Evolutionary conservation across 306 rosid species (phyloP).

Genomic region (Ormosia emarginata): DNA sequence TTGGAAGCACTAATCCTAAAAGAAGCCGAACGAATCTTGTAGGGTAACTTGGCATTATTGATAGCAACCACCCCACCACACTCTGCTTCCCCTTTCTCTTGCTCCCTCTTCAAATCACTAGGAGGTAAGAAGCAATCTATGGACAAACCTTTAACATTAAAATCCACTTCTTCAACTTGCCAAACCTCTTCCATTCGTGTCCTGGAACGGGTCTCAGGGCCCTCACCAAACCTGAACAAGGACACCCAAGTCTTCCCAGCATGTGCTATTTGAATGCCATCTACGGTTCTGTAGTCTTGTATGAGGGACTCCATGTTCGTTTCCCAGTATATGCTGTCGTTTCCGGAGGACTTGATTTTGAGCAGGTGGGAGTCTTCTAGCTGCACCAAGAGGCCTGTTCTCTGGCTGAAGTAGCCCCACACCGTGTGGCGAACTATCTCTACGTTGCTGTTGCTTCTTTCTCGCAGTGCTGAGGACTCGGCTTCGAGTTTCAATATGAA

Average conservation of each 20-base stretch:
- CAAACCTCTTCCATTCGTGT: constrained; percentile 86
- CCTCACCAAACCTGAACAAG: constrained; percentile 67
- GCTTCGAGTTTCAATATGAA: constrained; percentile 73
- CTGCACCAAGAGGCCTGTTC: constrained; percentile 73
- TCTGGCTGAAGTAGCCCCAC: constrained; percentile 93
- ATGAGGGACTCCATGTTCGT: constrained; percentile 79
- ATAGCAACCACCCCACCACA: not conserved
- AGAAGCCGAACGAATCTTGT: constrained; percentile 58
- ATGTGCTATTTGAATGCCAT: constrained; percentile 75
- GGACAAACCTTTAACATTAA: constrained; percentile 74
- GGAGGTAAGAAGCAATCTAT: constrained; percentile 86
- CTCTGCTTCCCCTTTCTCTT: constrained; percentile 25
- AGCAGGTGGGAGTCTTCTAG: constrained; percentile 84
- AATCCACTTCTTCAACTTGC: constrained; percentile 86
- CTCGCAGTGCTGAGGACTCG: constrained; percentile 45
- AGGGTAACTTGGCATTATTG: constrained; percentile 44
- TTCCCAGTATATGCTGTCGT: constrained; percentile 69
- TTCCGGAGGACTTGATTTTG: constrained; percentile 50
- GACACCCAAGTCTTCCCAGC: constrained; percentile 65
- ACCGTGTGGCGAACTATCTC: constrained; percentile 79
- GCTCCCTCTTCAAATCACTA: constrained; percentile 67
- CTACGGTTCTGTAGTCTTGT: constrained; percentile 63
- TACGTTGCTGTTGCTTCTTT: constrained; percentile 75
- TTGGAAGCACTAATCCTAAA: constrained; percentile 58
- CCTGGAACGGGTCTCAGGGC: constrained; percentile 51